Conservation (phyloP, 192 early-diverging fungal species). For the Pilobolus umbonatus region DNA sequence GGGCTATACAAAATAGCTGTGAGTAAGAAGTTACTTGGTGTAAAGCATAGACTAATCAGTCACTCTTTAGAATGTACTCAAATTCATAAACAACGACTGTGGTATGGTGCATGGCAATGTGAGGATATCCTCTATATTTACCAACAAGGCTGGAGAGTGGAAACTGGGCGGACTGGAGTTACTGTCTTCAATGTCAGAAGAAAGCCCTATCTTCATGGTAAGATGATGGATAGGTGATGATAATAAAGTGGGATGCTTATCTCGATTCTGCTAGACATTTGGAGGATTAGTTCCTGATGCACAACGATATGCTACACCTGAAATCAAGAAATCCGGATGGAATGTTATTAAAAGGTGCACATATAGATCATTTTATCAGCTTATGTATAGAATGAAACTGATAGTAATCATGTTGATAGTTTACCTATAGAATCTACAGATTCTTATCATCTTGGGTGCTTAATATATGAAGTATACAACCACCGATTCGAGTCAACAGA, state of each 20-base stretch:
- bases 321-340: constrained; percentile 62
- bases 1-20: constrained; percentile 90
- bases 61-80: constrained; percentile 62
- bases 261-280: constrained; percentile 42
- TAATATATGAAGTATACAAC: constrained; percentile 84
- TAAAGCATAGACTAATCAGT: not conserved
- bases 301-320: constrained; percentile 67
- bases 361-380: not conserved
- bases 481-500: constrained; percentile 45
- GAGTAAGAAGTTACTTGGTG: constrained; percentile 19
- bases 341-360: constrained; percentile 54
- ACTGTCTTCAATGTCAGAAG: constrained; percentile 65
- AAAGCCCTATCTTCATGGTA: constrained; percentile 57
- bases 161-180: constrained; percentile 88
- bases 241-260: not conserved
- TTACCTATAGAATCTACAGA: constrained; percentile 55
- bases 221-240: not conserved
- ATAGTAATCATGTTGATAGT: constrained; percentile 24
- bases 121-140: constrained; percentile 72
- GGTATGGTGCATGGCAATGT: constrained; percentile 86
- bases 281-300: constrained; percentile 61
- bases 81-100: constrained; percentile 86
- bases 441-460: constrained; percentile 74
- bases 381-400: constrained; percentile 18
- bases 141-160: constrained; percentile 93